phyloP scores from a whole-genome alignment of 768 basidiomycete species.

The Amanita brunnescens region DNA sequence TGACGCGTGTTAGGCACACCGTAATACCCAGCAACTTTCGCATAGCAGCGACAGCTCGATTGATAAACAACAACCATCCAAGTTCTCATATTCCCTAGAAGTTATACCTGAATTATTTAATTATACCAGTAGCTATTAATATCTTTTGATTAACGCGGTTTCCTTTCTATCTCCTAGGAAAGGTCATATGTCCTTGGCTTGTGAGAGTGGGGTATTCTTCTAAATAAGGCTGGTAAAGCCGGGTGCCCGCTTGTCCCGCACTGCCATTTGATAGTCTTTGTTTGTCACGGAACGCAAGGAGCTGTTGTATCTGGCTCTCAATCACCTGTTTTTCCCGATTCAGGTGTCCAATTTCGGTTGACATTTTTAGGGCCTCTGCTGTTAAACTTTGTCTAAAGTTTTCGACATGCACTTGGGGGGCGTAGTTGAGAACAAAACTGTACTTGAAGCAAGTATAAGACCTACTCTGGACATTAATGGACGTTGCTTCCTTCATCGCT shows the following conservation, averaged over 20 bases:
- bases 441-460: background rate
- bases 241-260: background rate
- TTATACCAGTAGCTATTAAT: background rate
- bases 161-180: background rate
- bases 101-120: background rate
- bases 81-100: background rate
- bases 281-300: conserved; percentile 57
- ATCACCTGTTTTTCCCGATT: conserved; percentile 57
- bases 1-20: conserved; percentile 45
- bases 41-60: conserved; percentile 73
- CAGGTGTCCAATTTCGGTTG: conserved; percentile 61
- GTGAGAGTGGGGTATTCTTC: conserved; percentile 2
- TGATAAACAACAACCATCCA: conserved; percentile 31
- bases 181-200: background rate
- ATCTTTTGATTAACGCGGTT: background rate
- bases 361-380: conserved; percentile 65
- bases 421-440: background rate
- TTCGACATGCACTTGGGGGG: conserved; percentile 71
- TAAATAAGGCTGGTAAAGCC: background rate
- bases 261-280: conserved; percentile 8
- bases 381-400: conserved; percentile 79
- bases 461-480: conserved; percentile 75
- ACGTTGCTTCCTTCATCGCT: conserved; percentile 91
- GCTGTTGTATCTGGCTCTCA: conserved; percentile 64
- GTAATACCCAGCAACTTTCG: conserved; percentile 69